phyloP scores from a whole-genome alignment of 1,139 yeast species.

The Blastobotrys serpentis region DNA sequence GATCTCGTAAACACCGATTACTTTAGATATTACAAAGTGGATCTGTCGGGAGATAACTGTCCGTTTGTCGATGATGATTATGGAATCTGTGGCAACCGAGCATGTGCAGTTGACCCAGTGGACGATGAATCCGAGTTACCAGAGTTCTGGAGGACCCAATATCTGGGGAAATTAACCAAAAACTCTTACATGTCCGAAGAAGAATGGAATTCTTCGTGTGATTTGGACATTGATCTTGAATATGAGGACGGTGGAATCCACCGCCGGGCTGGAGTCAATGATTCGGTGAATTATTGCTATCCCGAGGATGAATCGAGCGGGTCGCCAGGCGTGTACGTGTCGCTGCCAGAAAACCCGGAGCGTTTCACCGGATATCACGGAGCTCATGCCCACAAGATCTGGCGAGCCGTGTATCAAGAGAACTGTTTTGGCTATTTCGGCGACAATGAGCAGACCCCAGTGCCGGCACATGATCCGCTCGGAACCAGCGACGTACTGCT shows the following conservation, averaged over 20 bases:
- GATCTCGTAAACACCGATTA: conserved; percentile 48
- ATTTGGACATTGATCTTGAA: conserved; percentile 11
- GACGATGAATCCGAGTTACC: conserved; percentile 58
- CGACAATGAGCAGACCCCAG: conserved; percentile 29
- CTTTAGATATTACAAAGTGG: conserved; percentile 83
- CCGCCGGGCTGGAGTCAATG: too few relatives aligned
- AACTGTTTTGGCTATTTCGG: conserved; percentile 73
- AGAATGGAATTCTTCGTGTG: conserved; percentile 14
- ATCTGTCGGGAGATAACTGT: conserved; percentile 75
- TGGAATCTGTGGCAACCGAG: conserved; percentile 85
- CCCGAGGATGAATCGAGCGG: conserved; percentile 53
- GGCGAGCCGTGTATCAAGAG: conserved; percentile 91
- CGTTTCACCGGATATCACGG: conserved; percentile 97
- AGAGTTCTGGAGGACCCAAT: conserved; percentile 70
- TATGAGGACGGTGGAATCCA: conserved; percentile 26
- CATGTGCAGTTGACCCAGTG: conserved; percentile 86
- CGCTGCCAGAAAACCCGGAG: conserved; percentile 86
- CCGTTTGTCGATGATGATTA: conserved; percentile 82
- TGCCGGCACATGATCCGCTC: conserved; percentile 17
- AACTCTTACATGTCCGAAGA: conserved; percentile 42
- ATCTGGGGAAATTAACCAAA: conserved; percentile 59
- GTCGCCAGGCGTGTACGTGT: conserved; percentile 70
- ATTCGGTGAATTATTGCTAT: conserved; percentile 51
- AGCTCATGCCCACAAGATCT: conserved; percentile 82
- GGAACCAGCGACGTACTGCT: neutral